Evolutionary conservation across 2,329 filamentous ascomycete genomes (phyloP).

Genomic region (Venturia nashicola): DNA sequence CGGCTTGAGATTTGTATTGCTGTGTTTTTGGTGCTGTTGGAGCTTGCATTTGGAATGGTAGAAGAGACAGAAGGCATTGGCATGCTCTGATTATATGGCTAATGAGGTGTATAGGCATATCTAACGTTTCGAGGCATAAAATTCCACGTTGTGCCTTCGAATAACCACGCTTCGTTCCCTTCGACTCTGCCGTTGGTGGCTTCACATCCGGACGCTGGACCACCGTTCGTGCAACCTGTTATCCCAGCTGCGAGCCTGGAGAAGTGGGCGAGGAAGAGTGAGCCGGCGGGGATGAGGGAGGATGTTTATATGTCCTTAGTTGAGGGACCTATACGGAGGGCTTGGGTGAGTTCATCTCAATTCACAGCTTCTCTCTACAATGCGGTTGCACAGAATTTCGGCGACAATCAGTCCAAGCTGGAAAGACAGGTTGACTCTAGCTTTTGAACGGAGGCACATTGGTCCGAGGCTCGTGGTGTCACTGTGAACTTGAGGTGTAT

Average conservation of each 20-base stretch:
- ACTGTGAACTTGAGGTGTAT: background rate
- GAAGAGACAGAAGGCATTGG: too few species aligned
- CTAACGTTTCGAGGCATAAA: conserved; percentile 63
- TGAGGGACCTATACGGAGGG: conserved; percentile 65
- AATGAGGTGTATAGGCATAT: conserved; percentile 51
- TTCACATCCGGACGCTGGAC: conserved; percentile 25
- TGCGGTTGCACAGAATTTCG: too few species aligned
- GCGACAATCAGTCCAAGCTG: too few species aligned
- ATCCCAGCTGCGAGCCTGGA: conserved; percentile 25
- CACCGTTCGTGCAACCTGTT: conserved; percentile 14
- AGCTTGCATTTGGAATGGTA: too few species aligned
- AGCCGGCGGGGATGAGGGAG: conserved; percentile 29
- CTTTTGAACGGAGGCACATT: too few species aligned
- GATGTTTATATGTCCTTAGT: conserved; percentile 52
- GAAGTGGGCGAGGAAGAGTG: conserved; percentile 23
- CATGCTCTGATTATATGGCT: background rate
- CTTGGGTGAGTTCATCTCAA: conserved; percentile 51
- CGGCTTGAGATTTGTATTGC: too few species aligned
- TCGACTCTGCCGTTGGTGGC: conserved; percentile 83
- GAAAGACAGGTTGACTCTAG: too few species aligned
- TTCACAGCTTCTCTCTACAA: background rate
- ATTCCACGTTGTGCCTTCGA: conserved; percentile 58
- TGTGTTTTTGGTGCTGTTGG: too few species aligned
- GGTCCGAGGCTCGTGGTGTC: too few species aligned
- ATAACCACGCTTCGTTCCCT: conserved; percentile 84